Conservation (phyloP, 2,329 filamentous ascomycete genomes). For the Fusarium liriodendri region DNA sequence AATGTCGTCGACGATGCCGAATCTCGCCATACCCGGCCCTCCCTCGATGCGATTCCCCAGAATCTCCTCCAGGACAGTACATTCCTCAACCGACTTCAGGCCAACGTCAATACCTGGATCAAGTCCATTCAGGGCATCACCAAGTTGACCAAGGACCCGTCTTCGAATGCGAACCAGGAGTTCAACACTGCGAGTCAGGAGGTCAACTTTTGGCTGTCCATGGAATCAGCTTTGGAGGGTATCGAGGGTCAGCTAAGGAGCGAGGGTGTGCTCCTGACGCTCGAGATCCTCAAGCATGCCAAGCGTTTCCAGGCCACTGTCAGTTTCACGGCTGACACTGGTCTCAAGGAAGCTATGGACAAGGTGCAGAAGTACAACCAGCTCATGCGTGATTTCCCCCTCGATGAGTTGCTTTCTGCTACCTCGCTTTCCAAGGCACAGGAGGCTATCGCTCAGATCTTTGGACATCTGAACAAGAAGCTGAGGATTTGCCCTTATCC, state of each 20-base stretch:
- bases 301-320: conserved; percentile 98
- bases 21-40: conserved; percentile 73
- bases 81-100: conserved; percentile 93
- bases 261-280: conserved; percentile 88
- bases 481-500: conserved; percentile 96
- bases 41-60: conserved; percentile 81
- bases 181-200: conserved; percentile 88
- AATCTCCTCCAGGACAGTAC: conserved; percentile 86
- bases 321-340: conserved; percentile 96
- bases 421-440: conserved; percentile 89
- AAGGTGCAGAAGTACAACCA: conserved; percentile 99
- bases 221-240: conserved; percentile 92
- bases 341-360: conserved; percentile 94
- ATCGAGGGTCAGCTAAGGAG: conserved; percentile 91
- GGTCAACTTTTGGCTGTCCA: conserved; percentile 98
- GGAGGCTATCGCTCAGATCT: conserved; percentile 90
- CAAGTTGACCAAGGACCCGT: conserved; percentile 88
- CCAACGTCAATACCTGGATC: conserved; percentile 97
- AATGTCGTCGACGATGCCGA: conserved; percentile 83
- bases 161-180: conserved; percentile 65
- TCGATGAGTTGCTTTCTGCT: conserved; percentile 93
- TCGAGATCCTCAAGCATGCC: conserved; percentile 95
- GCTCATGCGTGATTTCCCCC: conserved; percentile 96
- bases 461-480: conserved; percentile 97
- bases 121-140: conserved; percentile 98